A percentile compares a stretch with the other conserved stretches of the same genome.
Evolutionary conservation across 2,329 filamentous ascomycete species (phyloP).

Genomic region (Periconia sp.): DNA sequence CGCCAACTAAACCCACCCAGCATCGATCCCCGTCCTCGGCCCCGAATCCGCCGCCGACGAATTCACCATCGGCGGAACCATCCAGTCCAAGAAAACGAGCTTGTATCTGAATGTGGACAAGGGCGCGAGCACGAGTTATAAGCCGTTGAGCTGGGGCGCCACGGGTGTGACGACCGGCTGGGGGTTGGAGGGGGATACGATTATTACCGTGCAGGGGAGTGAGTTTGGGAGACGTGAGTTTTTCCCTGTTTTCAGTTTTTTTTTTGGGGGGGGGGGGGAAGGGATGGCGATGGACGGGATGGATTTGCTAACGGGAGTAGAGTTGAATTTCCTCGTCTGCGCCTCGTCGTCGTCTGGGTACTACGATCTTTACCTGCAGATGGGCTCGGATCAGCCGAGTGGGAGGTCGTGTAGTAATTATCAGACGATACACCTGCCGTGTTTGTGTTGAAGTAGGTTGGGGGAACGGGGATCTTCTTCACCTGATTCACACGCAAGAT

Average conservation of each 20-base stretch:
- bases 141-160: slow-evolving; percentile 52
- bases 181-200: slow-evolving; percentile 53
- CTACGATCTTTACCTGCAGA: slow-evolving; percentile 58
- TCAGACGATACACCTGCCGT: slow-evolving; percentile 58
- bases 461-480: neutral
- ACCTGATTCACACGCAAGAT: no score
- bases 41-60: slow-evolving; percentile 54
- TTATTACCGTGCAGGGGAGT: slow-evolving; percentile 51
- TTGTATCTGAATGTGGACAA: slow-evolving; percentile 52
- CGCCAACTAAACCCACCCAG: slow-evolving; percentile 10
- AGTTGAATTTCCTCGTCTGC: slow-evolving; percentile 58
- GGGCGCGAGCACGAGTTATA: slow-evolving; percentile 51
- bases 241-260: slow-evolving; percentile 12
- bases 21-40: slow-evolving; percentile 52
- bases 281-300: neutral
- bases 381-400: slow-evolving; percentile 52
- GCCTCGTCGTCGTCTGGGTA: slow-evolving; percentile 42
- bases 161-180: slow-evolving; percentile 51
- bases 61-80: slow-evolving; percentile 54
- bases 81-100: slow-evolving; percentile 53
- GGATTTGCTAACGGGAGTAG: slow-evolving; percentile 7
- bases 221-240: slow-evolving; percentile 46
- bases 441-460: slow-evolving; percentile 43
- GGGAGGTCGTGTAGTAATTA: slow-evolving; percentile 57
- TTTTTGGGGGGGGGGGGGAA: no score